Evolutionary conservation across 2,329 filamentous ascomycete species (phyloP), one percentile per base, ranked within the genome.

Genomic region (Aspergillus brasiliensis): DNA sequence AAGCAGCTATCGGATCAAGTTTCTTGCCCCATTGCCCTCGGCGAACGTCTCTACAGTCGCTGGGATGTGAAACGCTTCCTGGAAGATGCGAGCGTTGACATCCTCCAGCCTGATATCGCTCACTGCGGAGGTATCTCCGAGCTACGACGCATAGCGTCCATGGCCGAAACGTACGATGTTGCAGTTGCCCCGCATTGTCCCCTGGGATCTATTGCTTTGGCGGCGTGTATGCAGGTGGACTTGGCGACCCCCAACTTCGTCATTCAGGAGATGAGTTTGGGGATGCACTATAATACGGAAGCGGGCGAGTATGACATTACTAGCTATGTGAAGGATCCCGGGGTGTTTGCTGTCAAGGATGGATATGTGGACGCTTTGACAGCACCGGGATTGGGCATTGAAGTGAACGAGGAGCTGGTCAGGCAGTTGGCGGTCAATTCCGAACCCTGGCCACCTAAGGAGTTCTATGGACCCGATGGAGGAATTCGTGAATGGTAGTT

Each of bases 181-280:
- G 86, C 88, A 0, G 80, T 91, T 44, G 90, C 89, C 17, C 89
- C 90, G 1, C 89, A 92, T 67, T 91, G 88, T 65, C 89, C 89
- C 0, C 74, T 92, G 0, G 90, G 90, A 0, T 89, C 90, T 0
- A 88, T 92, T 52, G 88, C 90, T 0, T 78, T 92, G 15, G 90
- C 90, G 0, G 90, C 90, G 0, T 87, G 83, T 57, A 80, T 91
- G 42, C 89, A 92, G 63, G 84, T 92, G 1, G 87, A 86, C 23
- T 79, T 84, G 19, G 78, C 76, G 8, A 85, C 78, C 19, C 82
- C 82, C 19, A 92, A 89, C 72, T 91, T 89, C 70, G 84, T 83
- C 0, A 92, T 92, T 31, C 86, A 91, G 69, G 90, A 92, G 73
- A 92, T 92, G 90, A 88, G 86, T 56, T 69, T 92, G 28, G 90